Base-by-base conservation (phyloP, 331 rosid genomes). In the Acacia pycnantha region DNA sequence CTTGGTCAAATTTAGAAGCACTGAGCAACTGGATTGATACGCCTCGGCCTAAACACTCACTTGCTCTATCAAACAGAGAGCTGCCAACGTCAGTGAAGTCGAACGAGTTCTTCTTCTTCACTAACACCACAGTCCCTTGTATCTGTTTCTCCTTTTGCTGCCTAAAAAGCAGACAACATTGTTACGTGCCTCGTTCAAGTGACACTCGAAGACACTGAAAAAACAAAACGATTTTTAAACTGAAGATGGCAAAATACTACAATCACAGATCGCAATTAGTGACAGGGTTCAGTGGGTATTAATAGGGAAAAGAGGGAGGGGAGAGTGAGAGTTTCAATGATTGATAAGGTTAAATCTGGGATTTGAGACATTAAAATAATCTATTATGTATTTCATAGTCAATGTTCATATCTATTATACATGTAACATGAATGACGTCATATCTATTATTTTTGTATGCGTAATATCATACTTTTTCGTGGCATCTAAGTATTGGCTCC, bases 11-110 rank as follows among this genome's bases (percentile, higher is more conserved):
- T 62, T 86, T 86, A 24, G 77, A 75, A 2, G 80, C 82, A 71
- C 89, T 86, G 15, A 86, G 79, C n/a, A 82, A 68, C 40, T 79
- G 86, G 26, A 86, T 79, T 24, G 89, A 75, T 1, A 86, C 84
- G 2, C 86, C 73, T 2, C 77, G 82, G 7, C 86, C 86, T 1
- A 79, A 54, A 79, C 77, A 70, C 2, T 83, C 80, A 76, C 84
- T 79, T 0, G 80, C 79, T 19, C 24, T 18, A 54, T 86, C 86
- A 5, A 79, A 4, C 0, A 84, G 15, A 3, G 86, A 82, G 12
- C 77, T 84, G 35, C 73, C 0, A 0, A 86, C 0, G 70, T 19
- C 80, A 22, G 29, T 58, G 6, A 58, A n/a, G 31, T 58, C 65
- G 29, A 58, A 22, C 6, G 14, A 22, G 65, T 58, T 58, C 22